Evolutionary conservation across 208 protist genomes (phyloP), one percentile per base, ranked within the genome.

Genomic region (Wallacemonas sp.): DNA sequence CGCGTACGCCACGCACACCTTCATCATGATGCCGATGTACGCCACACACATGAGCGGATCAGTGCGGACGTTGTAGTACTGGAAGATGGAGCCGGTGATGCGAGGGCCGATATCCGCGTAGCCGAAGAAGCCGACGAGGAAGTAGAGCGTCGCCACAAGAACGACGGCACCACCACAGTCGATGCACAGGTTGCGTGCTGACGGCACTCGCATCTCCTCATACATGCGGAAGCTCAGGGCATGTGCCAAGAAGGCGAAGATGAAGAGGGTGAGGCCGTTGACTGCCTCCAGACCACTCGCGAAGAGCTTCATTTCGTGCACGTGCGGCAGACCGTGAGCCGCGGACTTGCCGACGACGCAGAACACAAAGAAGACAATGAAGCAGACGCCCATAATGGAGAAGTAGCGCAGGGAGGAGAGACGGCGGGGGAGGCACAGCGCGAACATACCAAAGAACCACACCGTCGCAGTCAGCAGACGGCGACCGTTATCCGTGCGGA

Each of bases 401-500:
- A 81, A 74, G 67, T 82, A 91, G 16, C 81, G 83, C 36, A 94
- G 70, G 9, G 84, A 88, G 1, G 88, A 72, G 23, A 94, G 70
- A 24, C 70, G 62, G 33, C 83, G 80, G 14, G 81, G 81, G 1
- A 89, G 34, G 43, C 69, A 80, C 21, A 90, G 54, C 2, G 66
- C 60, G 47, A 94, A 63, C 87, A 92, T 92, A 11, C 76, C 78
- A 26, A 81, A 68, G 32, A 83, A 55, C 83, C 85, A 88, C 36
- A 91, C 73, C 3, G 62, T 36, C 27, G 55, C 73, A 2, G 71
- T 77, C 19, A 88, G 43, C 12, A 85, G 1, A 49, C 80, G 84
- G 32, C 71, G 77, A 1, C 81, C 83, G 16, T 70, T 62, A 23
- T 34, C 39, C 0, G 61, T 54, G 17, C 52, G 36, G 30, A 85